Percentiles rank a stretch among this genome's conserved stretches.
phyloP scores from a whole-genome alignment of 306 rosid species.

The Corylus americana region DNA sequence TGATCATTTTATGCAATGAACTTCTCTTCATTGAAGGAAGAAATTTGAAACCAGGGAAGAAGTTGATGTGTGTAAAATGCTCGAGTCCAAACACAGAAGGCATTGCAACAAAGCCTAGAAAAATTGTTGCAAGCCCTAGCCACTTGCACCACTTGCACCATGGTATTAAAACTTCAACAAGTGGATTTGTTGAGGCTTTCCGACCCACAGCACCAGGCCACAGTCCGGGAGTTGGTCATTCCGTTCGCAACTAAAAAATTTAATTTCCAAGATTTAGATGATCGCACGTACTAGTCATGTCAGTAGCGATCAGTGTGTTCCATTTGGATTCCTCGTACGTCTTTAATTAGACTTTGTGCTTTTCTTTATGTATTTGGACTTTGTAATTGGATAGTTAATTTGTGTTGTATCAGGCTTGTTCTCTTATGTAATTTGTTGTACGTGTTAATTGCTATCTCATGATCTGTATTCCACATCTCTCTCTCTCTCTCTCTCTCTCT shows the following conservation, averaged over 20 bases:
- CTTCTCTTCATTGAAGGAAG: conserved; percentile 54
- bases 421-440: too few species aligned
- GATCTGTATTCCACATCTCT: too few species aligned
- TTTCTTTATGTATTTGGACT: neutral
- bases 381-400: too few species aligned
- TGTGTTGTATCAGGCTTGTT: too few species aligned
- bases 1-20: conserved; percentile 50
- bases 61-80: conserved; percentile 14
- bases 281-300: neutral
- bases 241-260: conserved; percentile 38
- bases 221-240: conserved; percentile 84
- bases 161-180: conserved; percentile 10
- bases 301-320: neutral
- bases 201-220: conserved; percentile 74
- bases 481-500: too few species aligned
- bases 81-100: neutral
- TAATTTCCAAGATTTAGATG: neutral
- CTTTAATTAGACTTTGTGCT: neutral
- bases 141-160: conserved; percentile 7
- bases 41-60: conserved; percentile 36
- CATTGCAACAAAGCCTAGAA: conserved; percentile 9
- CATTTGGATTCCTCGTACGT: neutral
- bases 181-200: conserved; percentile 53
- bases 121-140: conserved; percentile 17
- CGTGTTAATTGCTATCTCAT: too few species aligned